Evolutionary conservation across 1,139 yeast species (phyloP).

Genomic region (Spathaspora sp.): DNA sequence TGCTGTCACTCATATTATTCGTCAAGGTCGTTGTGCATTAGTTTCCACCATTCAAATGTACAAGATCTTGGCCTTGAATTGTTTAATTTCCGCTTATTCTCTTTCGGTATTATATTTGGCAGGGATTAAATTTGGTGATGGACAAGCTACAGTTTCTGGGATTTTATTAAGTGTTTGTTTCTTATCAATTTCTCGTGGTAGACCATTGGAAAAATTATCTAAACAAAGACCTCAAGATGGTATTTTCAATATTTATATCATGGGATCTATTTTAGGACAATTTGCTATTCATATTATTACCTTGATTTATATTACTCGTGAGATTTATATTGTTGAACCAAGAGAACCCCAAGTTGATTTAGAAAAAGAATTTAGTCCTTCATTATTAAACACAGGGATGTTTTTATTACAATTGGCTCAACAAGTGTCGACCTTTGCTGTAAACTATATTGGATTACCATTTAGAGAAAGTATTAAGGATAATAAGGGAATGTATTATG

Average conservation of each 20-base stretch:
- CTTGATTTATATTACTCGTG: constrained; percentile 76
- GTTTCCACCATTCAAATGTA: constrained; percentile 99
- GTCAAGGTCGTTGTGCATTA: constrained; percentile 98
- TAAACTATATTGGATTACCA: constrained; percentile 96
- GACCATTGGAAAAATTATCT: constrained; percentile 83
- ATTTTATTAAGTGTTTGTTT: constrained; percentile 89
- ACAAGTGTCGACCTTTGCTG: constrained; percentile 97
- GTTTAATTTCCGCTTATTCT: constrained; percentile 95
- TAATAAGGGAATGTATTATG: constrained; percentile 97
- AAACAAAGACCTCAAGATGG: constrained; percentile 98
- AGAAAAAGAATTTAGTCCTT: constrained; percentile 85
- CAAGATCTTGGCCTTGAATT: constrained; percentile 93
- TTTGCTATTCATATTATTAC: constrained; percentile 89
- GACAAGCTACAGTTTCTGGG: constrained; percentile 93
- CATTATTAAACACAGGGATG: constrained; percentile 93
- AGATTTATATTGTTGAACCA: constrained; percentile 86
- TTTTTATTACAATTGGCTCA: constrained; percentile 92
- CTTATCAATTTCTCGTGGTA: constrained; percentile 92
- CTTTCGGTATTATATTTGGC: constrained; percentile 91
- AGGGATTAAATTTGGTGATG: constrained; percentile 98
- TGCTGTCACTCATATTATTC: constrained; percentile 88
- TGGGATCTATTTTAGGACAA: constrained; percentile 97
- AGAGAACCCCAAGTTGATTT: constrained; percentile 85
- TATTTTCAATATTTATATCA: constrained; percentile 88
- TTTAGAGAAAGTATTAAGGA: constrained; percentile 88